Evolutionary conservation across 2,329 filamentous ascomycete species (phyloP).

Genomic region (Periconia sp.): DNA sequence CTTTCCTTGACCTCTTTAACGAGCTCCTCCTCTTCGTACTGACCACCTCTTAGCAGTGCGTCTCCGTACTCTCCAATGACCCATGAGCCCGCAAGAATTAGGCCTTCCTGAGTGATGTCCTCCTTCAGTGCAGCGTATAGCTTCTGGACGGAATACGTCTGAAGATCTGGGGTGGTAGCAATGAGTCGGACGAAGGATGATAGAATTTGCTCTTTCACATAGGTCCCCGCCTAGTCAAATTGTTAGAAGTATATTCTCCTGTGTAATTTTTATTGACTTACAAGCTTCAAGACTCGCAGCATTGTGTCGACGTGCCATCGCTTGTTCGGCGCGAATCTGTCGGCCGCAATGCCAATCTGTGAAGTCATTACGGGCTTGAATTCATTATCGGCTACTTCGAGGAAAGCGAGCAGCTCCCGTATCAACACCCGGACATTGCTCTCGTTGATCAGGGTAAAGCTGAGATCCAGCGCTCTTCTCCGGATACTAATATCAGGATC

Average conservation of each 20-base stretch:
- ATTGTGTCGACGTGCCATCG: slow-evolving; percentile 99
- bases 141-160: slow-evolving; percentile 96
- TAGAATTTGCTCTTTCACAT: slow-evolving; percentile 96
- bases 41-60: slow-evolving; percentile 82
- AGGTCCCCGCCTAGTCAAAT: slow-evolving; percentile 74
- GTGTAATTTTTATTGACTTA: slow-evolving; percentile 19
- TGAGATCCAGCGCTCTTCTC: slow-evolving; percentile 91
- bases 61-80: slow-evolving; percentile 98
- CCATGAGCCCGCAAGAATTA: slow-evolving; percentile 93
- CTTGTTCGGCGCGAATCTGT: slow-evolving; percentile 95
- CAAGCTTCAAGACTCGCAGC: slow-evolving; percentile 85
- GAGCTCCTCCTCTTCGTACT: slow-evolving; percentile 92
- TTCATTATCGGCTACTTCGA: slow-evolving; percentile 96
- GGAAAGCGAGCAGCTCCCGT: slow-evolving; percentile 88
- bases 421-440: slow-evolving; percentile 93
- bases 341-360: slow-evolving; percentile 95
- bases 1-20: slow-evolving; percentile 82
- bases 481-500: slow-evolving; percentile 99
- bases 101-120: slow-evolving; percentile 95
- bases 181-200: slow-evolving; percentile 96
- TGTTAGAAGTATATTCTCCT: slow-evolving; percentile 17
- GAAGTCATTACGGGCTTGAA: slow-evolving; percentile 99
- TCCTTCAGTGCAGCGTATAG: slow-evolving; percentile 89
- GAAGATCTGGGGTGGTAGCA: slow-evolving; percentile 90
- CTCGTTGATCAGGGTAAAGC: slow-evolving; percentile 98